Conservation (phyloP, 345 rosid species). For the Atalantia buxifolia region DNA sequence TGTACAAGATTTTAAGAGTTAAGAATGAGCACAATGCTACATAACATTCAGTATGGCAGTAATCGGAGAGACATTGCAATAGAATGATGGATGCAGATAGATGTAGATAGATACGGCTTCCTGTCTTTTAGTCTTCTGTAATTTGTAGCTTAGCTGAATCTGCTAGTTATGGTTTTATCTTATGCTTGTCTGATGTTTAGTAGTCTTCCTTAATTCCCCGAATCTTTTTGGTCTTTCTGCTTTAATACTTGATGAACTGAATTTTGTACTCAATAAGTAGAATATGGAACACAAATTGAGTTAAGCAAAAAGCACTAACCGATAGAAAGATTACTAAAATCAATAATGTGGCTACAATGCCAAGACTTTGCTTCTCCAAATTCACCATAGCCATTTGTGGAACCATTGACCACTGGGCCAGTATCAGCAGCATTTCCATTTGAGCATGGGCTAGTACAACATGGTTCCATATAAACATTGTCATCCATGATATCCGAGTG, state of each 20-base stretch:
- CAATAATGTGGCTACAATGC: conserved; percentile 71
- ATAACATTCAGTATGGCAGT: not conserved
- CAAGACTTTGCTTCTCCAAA: conserved; percentile 43
- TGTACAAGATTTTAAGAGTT: not conserved
- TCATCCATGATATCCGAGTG: conserved; percentile 95
- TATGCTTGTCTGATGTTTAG: not conserved
- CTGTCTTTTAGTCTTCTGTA: not conserved
- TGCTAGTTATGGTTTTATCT: not conserved
- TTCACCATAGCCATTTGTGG: conserved; percentile 27
- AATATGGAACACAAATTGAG: not conserved
- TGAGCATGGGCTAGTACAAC: conserved; percentile 12
- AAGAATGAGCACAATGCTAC: not conserved
- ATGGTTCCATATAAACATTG: conserved; percentile 75
- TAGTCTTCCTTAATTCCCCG: not conserved
- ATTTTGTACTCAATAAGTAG: not conserved
- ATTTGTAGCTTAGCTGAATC: not conserved
- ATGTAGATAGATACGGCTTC: not conserved
- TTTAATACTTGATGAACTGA: not conserved
- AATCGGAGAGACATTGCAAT: not conserved
- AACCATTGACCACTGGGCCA: conserved; percentile 11
- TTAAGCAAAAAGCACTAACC: conserved; percentile 41
- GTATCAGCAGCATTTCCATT: conserved; percentile 17
- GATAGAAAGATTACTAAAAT: conserved; percentile 71
- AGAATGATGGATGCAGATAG: not conserved
- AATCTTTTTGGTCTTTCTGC: not conserved